Evolutionary conservation across 495 filamentous ascomycete species (phyloP), one percentile per base, ranked within the genome.

Genomic region (Lepidopterella palustris): DNA sequence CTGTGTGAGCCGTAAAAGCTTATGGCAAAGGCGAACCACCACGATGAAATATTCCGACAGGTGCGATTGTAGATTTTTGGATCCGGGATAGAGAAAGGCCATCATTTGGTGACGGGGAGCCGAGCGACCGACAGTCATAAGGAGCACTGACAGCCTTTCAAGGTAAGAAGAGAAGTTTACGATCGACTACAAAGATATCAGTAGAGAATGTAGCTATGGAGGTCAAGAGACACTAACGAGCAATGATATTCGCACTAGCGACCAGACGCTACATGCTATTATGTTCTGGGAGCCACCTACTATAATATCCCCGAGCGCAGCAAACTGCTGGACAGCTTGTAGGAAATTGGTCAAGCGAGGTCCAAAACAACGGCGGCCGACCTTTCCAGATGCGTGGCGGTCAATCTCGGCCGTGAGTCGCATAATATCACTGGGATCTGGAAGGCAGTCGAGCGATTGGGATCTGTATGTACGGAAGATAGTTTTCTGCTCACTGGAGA

Each of bases 211-310:
- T 45, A 47, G 50, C 62, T 56, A 32, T n/a, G n/a, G n/a, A n/a
- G 53, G 15, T 6, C 6, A 39, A 23, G 29, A 40, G 48, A 52
- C 45, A 59, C 72, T 58, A 20, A 78, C 72, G 45, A 73, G 59
- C 45, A 79, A 68, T 24, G 71, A 73, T 52, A 72, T 72, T 52
- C 73, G 67, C 11, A 77, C 69, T n/a, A 74, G 26, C 5, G 71
- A 66, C 77, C 75, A 79, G 9, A 77, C 71, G 26, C 75, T 69
- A 64, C 75, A 73, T 32, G 76, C 75, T 28, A 79, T 66, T 24
- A 78, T 51, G 60, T 77, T 77, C 66, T 78, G 76, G n/a, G 71
- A 71, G 2, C 72, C 75, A 4, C 76, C 76, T 11, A 77, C 63
- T 11, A 77, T 55, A 10, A 77, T 70, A 61, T 79, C 76, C 25